Base-by-base conservation (phyloP, 2,329 filamentous ascomycete genomes). In the Sporothrix pseudoabietina region DNA sequence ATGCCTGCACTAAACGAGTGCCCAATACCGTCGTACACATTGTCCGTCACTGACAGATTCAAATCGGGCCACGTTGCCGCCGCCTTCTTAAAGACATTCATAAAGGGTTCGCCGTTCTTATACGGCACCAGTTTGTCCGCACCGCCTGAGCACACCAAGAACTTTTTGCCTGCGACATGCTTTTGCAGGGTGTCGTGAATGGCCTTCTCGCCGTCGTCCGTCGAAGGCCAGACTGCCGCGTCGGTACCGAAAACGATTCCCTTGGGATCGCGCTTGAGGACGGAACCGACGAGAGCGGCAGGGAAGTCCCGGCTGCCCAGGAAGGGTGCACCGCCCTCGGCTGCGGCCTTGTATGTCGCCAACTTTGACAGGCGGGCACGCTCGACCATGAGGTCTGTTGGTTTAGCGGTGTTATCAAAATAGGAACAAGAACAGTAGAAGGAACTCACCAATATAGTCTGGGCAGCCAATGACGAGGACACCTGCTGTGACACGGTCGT, bases 381-480 rank as follows among this genome's bases (percentile, higher is more conserved):
- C 77, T 95, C 90, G 9, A 85, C 86, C 89, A 98, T 92, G 19
- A 98, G 80, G 26, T 80, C 86, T 75, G 65, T 19, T 0, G 22
- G 61, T 66, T 66, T 47, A 66, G 39, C 2, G 6, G 61, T 35
- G 10, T 32, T 32, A 2, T 59, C 14, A 32, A 52, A 54, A 6
- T 35, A 35, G 35, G 35, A 35, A 35, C 35, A 9, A 12, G 4
- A 4, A 70, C 16, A 14, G 52, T 12, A 35, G 22, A 14, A 1
- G 4, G 59, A 2, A 84, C 80, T 83, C 77, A 89, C 92, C 85
- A 76, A 90, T 88, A 78, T 93, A 97, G 81, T 99, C 95, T 0
- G 94, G 94, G 81, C 94, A 97, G 0, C 95, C 96, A 71, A 98
- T 92, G 32, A 97, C 87, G 2, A 92, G 86, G 8, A 97, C 89